These are phyloP conservation scores for Myxozyma kluyveri DNA, from an alignment of 805 yeast species.

Conservation along the genomic window DNA sequence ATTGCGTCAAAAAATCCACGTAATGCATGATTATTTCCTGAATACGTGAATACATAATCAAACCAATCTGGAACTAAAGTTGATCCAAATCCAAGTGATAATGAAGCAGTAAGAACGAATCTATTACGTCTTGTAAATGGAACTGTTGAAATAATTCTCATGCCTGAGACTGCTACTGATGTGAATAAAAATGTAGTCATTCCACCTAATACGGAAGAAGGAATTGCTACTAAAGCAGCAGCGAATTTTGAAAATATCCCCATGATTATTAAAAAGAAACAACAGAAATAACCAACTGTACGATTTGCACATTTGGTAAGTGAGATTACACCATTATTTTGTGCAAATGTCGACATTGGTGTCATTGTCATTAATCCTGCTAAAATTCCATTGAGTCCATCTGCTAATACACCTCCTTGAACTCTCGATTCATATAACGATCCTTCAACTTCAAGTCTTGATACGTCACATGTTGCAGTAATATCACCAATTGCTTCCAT, in stretches of 20 bases:
- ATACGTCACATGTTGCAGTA: conserved; percentile 90
- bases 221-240: conserved; percentile 78
- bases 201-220: conserved; percentile 79
- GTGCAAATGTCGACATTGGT: conserved; percentile 92
- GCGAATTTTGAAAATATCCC: conserved; percentile 85
- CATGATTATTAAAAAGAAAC: conserved; percentile 77
- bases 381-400: conserved; percentile 74
- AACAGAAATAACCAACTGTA: conserved; percentile 75
- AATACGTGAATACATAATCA: conserved; percentile 58
- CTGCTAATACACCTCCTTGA: conserved; percentile 91
- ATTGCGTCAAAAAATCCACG: conserved; percentile 67
- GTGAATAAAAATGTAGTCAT: conserved; percentile 78
- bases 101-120: conserved; percentile 63
- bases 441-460: conserved; percentile 81
- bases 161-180: conserved; percentile 72
- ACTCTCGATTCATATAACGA: conserved; percentile 74
- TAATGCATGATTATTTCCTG: conserved; percentile 56
- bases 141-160: conserved; percentile 56
- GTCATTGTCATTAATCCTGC: conserved; percentile 79
- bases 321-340: conserved; percentile 91
- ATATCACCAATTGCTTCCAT: conserved; percentile 96
- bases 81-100: conserved; percentile 67
- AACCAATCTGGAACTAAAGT: conserved; percentile 67
- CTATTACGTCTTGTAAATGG: conserved; percentile 69
- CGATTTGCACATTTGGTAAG: conserved; percentile 89